These are phyloP conservation scores for Coniosporium tulheliwenetii DNA, from an alignment of 2,329 filamentous ascomycete species.

Conservation along the genomic window DNA sequence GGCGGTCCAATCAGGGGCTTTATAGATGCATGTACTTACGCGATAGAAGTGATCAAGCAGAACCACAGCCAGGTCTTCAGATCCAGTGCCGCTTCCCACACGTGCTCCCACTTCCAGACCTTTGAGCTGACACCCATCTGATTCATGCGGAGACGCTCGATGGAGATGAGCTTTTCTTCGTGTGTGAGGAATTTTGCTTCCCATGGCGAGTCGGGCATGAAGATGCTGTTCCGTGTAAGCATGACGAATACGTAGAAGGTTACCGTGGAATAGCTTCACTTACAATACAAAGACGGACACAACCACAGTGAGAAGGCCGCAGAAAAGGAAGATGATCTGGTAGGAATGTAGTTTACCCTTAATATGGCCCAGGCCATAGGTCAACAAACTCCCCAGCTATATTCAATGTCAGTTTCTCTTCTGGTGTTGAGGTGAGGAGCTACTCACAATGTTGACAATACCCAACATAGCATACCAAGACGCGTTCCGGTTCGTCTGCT, in stretches of 20 bases:
- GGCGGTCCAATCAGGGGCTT: not conserved
- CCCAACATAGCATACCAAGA: constrained; percentile 15
- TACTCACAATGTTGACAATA: constrained; percentile 10
- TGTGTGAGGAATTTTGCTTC: constrained; percentile 40
- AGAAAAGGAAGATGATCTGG: constrained; percentile 13
- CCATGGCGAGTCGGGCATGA: constrained; percentile 50
- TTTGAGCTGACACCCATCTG: constrained; percentile 24
- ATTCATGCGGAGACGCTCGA: constrained; percentile 34
- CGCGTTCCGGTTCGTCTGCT: constrained; percentile 13
- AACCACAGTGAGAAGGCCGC: constrained; percentile 28
- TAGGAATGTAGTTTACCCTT: constrained; percentile 8
- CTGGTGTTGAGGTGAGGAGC: too few species aligned
- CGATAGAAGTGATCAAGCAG: constrained; percentile 26
- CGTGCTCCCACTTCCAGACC: constrained; percentile 36
- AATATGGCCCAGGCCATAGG: constrained; percentile 12
- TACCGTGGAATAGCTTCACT: not conserved
- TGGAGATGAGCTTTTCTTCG: constrained; percentile 40
- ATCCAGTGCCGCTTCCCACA: constrained; percentile 38
- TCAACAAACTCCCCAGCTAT: constrained; percentile 11
- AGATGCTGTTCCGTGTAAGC: constrained; percentile 12
- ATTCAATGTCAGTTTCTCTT: too few species aligned
- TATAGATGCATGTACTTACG: constrained; percentile 17
- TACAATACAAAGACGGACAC: constrained; percentile 35
- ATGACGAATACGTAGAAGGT: not conserved
- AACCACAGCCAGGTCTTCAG: constrained; percentile 48